Evolutionary conservation across 208 protist genomes (phyloP).

Genomic region (Trypanosoma cruzi): DNA sequence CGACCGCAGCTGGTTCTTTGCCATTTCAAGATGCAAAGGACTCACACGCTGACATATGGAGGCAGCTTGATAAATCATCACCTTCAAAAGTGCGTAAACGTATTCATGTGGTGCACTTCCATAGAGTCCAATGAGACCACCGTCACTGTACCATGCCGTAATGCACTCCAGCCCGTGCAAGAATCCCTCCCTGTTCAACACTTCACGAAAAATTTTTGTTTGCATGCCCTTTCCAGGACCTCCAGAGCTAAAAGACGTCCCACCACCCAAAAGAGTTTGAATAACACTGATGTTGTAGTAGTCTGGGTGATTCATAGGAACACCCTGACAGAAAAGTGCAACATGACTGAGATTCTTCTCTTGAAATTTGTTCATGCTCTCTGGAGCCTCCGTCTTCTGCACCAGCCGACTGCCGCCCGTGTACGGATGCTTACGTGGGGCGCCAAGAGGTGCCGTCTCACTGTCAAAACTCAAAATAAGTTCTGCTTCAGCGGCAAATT

Average conservation of each 20-base stretch:
- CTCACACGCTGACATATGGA: constrained; percentile 83
- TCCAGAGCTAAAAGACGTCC: constrained; percentile 90
- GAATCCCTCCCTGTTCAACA: constrained; percentile 72
- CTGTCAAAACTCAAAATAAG: constrained; percentile 56
- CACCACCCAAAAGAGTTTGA: constrained; percentile 88
- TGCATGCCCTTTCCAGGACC: constrained; percentile 94
- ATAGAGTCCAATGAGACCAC: constrained; percentile 89
- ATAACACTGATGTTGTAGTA: constrained; percentile 91
- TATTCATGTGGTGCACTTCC: constrained; percentile 83
- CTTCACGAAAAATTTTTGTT: constrained; percentile 91
- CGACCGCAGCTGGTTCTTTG: constrained; percentile 86
- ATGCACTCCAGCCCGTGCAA: constrained; percentile 90
- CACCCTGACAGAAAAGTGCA: constrained; percentile 82
- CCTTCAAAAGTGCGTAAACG: constrained; percentile 56
- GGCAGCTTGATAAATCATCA: constrained; percentile 79
- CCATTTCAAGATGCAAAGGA: constrained; percentile 81
- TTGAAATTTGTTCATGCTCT: constrained; percentile 92
- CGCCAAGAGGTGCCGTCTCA: not conserved
- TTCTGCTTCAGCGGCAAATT: constrained; percentile 72
- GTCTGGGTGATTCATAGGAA: constrained; percentile 83
- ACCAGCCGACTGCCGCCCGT: constrained; percentile 71
- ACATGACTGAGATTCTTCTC: constrained; percentile 92
- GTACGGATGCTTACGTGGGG: constrained; percentile 47
- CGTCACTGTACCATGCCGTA: constrained; percentile 92
- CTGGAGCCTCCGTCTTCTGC: constrained; percentile 85